Evolutionary conservation across 1,284 basidiomycete species (phyloP), one percentile per base, ranked within the genome.

Genomic region (Boletus semigastroideus): DNA sequence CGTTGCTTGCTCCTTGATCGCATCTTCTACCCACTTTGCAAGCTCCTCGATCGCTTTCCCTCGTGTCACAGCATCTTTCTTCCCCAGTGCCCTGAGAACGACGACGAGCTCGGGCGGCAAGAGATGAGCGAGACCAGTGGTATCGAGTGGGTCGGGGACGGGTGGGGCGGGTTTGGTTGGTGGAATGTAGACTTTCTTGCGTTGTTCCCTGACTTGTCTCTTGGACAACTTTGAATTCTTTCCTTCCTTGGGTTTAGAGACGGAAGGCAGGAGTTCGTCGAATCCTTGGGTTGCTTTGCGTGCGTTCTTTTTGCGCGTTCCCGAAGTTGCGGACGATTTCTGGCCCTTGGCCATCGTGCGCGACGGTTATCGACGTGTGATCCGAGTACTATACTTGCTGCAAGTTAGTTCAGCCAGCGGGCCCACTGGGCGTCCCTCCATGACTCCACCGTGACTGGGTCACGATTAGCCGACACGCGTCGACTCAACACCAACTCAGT

Each of bases 61-160:
- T 65, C 94, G 88, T 1, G 96, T 98, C 39, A 93, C 82, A 17
- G 83, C 81, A 57, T 97, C 94, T 75, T 97, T 98, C 80, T 99
- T 99, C 30, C 83, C 85, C 41, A 98, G 76, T 49, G 85, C 83
- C 46, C 92, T 75, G 44, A 98, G 77, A 1, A 94, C 80, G 20
- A 99, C 83, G 14, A 96, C 79, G 17, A 98, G 77, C 43, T 95
- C 93, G 1, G 94, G 81, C 0, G 90, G 87, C 12, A 95, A 72
- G n/a, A 74, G 74, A 63, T 85, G 79, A 12, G 83, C 88, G 10
- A 98, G 77, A 0, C 94, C 94, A 20, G 87, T 85, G 0, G 87
- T 84, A 66, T 99, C 96, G 46, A 99, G 79, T 6, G 97, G 97
- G 76, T 98, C 94, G 14, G 86, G 90, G 48, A 87, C 83, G 0